Evolutionary conservation across 2,329 filamentous ascomycete species (phyloP), one percentile per base, ranked within the genome.

Genomic region (Penicillium sp.): DNA sequence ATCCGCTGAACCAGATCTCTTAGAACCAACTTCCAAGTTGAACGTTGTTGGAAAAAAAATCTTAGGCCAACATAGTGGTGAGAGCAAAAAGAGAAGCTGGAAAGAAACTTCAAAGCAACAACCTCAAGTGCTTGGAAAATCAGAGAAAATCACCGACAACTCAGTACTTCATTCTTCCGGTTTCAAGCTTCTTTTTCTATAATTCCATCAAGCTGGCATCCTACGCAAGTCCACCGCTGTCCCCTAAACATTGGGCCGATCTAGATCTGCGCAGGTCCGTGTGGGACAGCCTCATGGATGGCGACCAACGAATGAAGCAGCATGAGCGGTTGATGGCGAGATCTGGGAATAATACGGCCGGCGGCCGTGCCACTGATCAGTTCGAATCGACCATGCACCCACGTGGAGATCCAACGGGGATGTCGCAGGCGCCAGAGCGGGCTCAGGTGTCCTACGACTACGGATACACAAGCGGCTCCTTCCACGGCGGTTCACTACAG

Each of bases 241-340:
- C 86, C 80, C 86, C 86, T 79, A 83, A 82, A 79, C 82, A 84
- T 79, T 84, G 83, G 80, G 81, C 68, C 59, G 69, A 75, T 75
- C 73, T 85, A 73, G 81, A 84, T 81, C 81, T 83, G 77, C 80
- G 78, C 77, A 78, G 80, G 74, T 78, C 79, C 76, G 73, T 76
- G 70, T 75, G 77, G 73, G 76, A 81, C 75, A 75, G 78, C 74
- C 76, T 79, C 70, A 95, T 95, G 90, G 90, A 93, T 81, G 86
- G 89, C 78, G 85, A 87, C 79, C 85, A 84, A 77, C 86, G 86
- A 71, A 83, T 86, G 80, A 88, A 89, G 84, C 88, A 89, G 80
- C 85, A 89, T 84, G 89, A 90, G 77, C 81, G 83, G 75, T 87
- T 88, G 77, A 81, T 85, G 70, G 66, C 70, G 56, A 68, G 64